These are phyloP conservation scores for Ephemerocybe angulata DNA, from an alignment of 768 basidiomycete genomes.

Conservation along the genomic window DNA sequence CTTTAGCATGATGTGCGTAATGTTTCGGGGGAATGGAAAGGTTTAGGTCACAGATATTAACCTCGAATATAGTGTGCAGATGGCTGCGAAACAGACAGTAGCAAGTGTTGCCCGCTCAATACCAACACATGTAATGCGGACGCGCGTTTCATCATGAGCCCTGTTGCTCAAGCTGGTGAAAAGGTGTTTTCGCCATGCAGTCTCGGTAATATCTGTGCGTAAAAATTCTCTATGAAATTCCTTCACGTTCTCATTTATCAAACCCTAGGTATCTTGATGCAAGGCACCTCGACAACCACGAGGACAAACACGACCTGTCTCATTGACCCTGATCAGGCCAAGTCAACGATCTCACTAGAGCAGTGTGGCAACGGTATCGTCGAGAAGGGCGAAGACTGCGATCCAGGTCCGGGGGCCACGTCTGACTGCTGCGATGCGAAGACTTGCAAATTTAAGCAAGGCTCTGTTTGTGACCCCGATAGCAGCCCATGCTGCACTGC, in stretches of 20 bases:
- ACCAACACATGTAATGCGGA: conserved; percentile 58
- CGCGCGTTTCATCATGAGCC: conserved; percentile 79
- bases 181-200: conserved; percentile 73
- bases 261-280: conserved; percentile 59
- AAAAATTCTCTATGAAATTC: background rate
- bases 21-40: conserved; percentile 5
- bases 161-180: conserved; percentile 62
- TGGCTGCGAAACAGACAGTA: conserved; percentile 51
- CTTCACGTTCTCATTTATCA: background rate
- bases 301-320: conserved; percentile 66
- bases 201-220: conserved; percentile 80
- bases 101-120: conserved; percentile 67
- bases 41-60: background rate
- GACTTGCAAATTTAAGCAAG: conserved; percentile 70
- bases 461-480: conserved; percentile 75
- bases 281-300: conserved; percentile 32
- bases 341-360: conserved; percentile 54
- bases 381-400: conserved; percentile 82
- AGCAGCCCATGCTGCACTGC: conserved; percentile 74
- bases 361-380: conserved; percentile 86
- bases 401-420: conserved; percentile 61
- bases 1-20: conserved; percentile 53
- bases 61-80: conserved; percentile 49
- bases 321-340: conserved; percentile 47
- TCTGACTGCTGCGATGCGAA: conserved; percentile 70